Percentiles rank a stretch among this genome's conserved stretches.
These are phyloP conservation scores for Neurospora sp. DNA, from an alignment of 495 filamentous ascomycete species.

Conservation along the genomic window DNA sequence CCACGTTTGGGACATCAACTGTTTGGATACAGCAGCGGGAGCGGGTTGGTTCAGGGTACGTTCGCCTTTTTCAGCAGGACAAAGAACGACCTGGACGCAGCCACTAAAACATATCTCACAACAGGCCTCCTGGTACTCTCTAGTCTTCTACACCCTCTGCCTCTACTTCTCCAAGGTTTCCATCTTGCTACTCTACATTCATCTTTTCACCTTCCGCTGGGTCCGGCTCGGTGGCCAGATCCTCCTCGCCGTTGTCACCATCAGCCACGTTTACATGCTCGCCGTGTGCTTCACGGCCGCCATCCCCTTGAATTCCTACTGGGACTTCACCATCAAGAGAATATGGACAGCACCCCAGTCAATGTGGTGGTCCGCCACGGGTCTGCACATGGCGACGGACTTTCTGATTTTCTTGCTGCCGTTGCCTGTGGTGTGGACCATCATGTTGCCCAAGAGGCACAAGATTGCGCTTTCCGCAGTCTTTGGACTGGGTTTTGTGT, in stretches of 20 bases:
- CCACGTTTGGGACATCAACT: constrained; percentile 22
- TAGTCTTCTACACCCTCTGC: constrained; percentile 18
- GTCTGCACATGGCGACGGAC: constrained; percentile 25
- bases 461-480: constrained; percentile 26
- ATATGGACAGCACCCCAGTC: constrained; percentile 18
- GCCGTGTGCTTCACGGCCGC: constrained; percentile 18
- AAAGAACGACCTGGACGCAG: background rate
- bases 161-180: constrained; percentile 27
- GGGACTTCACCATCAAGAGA: constrained; percentile 16
- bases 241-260: constrained; percentile 15
- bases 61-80: background rate
- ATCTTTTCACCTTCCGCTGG: constrained; percentile 28
- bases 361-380: constrained; percentile 25
- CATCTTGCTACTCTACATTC: constrained; percentile 29
- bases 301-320: constrained; percentile 21
- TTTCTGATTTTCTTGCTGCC: constrained; percentile 29
- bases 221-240: constrained; percentile 20
- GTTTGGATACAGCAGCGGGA: constrained; percentile 5
- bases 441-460: constrained; percentile 22
- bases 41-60: constrained; percentile 20
- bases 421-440: constrained; percentile 26
- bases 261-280: constrained; percentile 16
- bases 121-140: constrained; percentile 21
- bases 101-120: background rate
- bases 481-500: constrained; percentile 26